Conservation (phyloP, 2,329 filamentous ascomycete genomes). For the Arthrobotrys entomopaga region DNA sequence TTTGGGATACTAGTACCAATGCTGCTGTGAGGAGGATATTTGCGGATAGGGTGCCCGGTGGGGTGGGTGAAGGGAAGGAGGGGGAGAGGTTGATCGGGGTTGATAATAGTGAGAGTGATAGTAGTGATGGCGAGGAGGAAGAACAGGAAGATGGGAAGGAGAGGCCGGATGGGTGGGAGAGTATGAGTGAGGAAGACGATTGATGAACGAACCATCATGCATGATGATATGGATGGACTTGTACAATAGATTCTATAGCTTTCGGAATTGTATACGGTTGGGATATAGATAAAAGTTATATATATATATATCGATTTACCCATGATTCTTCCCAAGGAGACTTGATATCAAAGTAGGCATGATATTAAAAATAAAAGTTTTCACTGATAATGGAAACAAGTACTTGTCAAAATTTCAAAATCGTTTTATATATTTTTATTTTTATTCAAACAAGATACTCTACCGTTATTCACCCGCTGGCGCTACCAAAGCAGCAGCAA, state of each 20-base stretch:
- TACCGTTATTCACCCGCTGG: slow-evolving; percentile 23
- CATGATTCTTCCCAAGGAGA: too few relatives aligned
- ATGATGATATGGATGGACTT: slow-evolving; percentile 3
- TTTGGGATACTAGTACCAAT: slow-evolving; percentile 98
- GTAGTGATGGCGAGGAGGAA: slow-evolving; percentile 64
- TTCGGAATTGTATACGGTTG: slow-evolving; percentile 7
- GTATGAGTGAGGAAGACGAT: slow-evolving; percentile 67
- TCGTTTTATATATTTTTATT: slow-evolving; percentile 37
- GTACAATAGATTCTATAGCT: slow-evolving; percentile 20
- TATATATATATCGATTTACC: not conserved
- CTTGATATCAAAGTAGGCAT: not conserved
- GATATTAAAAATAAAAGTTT: too few relatives aligned
- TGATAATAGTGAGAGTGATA: slow-evolving; percentile 69
- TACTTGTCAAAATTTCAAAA: slow-evolving; percentile 5
- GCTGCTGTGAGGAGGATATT: slow-evolving; percentile 85
- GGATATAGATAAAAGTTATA: slow-evolving; percentile 45
- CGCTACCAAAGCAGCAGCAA: slow-evolving; percentile 1
- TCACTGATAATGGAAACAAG: too few relatives aligned
- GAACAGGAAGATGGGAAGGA: slow-evolving; percentile 55
- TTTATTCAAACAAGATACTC: slow-evolving; percentile 33
- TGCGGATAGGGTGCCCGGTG: slow-evolving; percentile 73
- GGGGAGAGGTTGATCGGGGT: slow-evolving; percentile 83
- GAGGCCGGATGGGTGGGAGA: slow-evolving; percentile 66
- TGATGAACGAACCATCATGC: not conserved
- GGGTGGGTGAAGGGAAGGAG: slow-evolving; percentile 71